phyloP scores from a whole-genome alignment of 495 filamentous ascomycete genomes.

The Xeromyces bisporus region DNA sequence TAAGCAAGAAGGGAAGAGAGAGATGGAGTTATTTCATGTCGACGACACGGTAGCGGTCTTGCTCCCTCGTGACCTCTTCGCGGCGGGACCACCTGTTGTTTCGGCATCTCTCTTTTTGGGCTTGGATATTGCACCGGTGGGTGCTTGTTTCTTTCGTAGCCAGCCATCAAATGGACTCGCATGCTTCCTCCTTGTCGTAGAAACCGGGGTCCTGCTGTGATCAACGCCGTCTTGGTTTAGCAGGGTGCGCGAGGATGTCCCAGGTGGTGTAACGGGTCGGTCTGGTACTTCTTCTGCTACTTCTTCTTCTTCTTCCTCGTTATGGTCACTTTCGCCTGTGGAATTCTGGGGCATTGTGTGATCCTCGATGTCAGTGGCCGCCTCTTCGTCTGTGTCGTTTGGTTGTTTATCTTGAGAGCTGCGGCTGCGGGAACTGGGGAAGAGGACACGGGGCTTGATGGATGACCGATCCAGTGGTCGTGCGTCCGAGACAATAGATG shows the following conservation, averaged over 20 bases:
- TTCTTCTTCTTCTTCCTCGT: constrained; percentile 10
- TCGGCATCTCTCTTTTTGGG: constrained; percentile 19
- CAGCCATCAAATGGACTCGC: constrained; percentile 50
- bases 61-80: constrained; percentile 16
- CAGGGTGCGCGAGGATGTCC: constrained; percentile 14
- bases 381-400: constrained; percentile 36
- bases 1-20: too few species aligned
- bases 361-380: constrained; percentile 42
- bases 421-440: constrained; percentile 37
- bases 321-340: constrained; percentile 11
- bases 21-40: too few species aligned
- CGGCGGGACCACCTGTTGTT: constrained; percentile 9
- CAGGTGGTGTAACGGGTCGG: constrained; percentile 20
- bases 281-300: constrained; percentile 9
- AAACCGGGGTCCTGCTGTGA: constrained; percentile 8
- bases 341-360: constrained; percentile 31
- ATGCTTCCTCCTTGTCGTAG: constrained; percentile 22
- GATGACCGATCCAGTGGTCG: constrained; percentile 52
- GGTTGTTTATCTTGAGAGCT: constrained; percentile 8
- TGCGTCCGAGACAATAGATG: constrained; percentile 12
- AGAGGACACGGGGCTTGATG: constrained; percentile 74
- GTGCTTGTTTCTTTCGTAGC: constrained; percentile 39
- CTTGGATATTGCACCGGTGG: constrained; percentile 9
- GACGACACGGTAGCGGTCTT: not conserved
- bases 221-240: constrained; percentile 10